Base-by-base conservation (phyloP, 2,329 filamentous ascomycete genomes). In the Cercospora brassicicola region DNA sequence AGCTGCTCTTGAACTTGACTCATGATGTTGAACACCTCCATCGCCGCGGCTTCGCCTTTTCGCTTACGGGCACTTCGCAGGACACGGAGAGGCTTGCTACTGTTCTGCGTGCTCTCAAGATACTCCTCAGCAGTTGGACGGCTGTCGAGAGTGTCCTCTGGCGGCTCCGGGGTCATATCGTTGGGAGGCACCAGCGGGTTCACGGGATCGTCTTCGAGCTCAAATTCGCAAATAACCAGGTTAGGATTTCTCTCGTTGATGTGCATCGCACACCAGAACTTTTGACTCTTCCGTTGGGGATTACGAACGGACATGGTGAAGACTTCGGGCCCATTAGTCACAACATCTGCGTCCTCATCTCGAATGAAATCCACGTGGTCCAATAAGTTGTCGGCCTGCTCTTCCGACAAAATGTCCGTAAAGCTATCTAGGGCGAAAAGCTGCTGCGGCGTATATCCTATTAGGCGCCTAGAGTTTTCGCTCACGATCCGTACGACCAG, bases 21-120 rank as follows among this genome's bases (percentile, higher is more conserved):
- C 87, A 96, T 91, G 71, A 96, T 93, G 78, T 93, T 93, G 79
- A 96, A 96, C 1, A 95, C 91, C 74, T 96, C 91, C 89, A 95
- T 95, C 0, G 91, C 91, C 4, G 90, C 90, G 56, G 92, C 91
- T 75, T 95, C 91, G 5, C 91, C 91, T 72, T 88, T 88, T 60
- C 90, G 84, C 75, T 91, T 92, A 9, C 92, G 86, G 0, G 92
- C 91, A 75, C 89, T 92, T 39, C 91, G 84, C 26, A 95, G 78
- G 1, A 95, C 87, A 42, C 92, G 85, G n/a, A 96, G 81, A 4
- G 92, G 93, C 72, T 89, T 91, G 79, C 91, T 95, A 59, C 86
- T 82, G 30, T 90, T 89, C 65, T 91, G 85, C 0, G 92, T 96
- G 75, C 91, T 94, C 69, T 92, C 90, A 8, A 87, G 82, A 13